phyloP scores from a whole-genome alignment of 1,139 yeast species.

The Spathaspora sp. region DNA sequence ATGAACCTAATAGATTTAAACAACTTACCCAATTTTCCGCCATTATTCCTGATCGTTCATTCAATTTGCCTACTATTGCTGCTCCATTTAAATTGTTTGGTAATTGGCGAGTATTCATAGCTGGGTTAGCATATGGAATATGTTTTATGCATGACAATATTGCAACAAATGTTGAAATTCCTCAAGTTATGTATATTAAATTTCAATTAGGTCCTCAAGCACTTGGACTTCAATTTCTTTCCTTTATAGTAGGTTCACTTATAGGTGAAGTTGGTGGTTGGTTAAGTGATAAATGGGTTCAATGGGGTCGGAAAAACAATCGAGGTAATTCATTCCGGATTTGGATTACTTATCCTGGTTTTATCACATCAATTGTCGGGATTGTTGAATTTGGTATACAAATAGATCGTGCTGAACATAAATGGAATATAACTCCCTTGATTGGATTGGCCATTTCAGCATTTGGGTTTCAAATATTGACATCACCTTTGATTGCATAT shows the following conservation, averaged over 20 bases:
- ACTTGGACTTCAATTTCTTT: conserved; percentile 20
- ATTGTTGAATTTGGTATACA: conserved; percentile 18
- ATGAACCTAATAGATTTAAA: conserved; percentile 11
- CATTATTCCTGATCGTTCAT: conserved; percentile 8
- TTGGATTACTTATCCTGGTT: conserved; percentile 21
- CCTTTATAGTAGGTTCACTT: conserved; percentile 19
- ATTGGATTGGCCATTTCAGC: conserved; percentile 19
- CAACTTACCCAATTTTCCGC: conserved; percentile 8
- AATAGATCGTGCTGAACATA: conserved; percentile 11
- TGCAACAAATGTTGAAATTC: conserved; percentile 21
- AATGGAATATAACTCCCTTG: conserved; percentile 19
- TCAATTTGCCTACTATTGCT: conserved; percentile 11
- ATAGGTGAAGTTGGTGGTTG: conserved; percentile 22
- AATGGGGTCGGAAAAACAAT: conserved; percentile 9
- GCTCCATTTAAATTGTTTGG: conserved; percentile 14
- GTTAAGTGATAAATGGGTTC: conserved; percentile 19
- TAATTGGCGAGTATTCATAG: conserved; percentile 13
- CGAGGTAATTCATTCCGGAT: conserved; percentile 15
- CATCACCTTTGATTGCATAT: conserved; percentile 19
- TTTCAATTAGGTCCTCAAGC: conserved; percentile 19
- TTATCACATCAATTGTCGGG: conserved; percentile 16
- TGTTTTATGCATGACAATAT: conserved; percentile 20
- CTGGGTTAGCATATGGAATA: conserved; percentile 18
- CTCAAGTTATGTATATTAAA: conserved; percentile 16
- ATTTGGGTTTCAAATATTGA: conserved; percentile 19